Base-by-base conservation (phyloP, 1,284 basidiomycete species). In the Porodaedalea pini region DNA sequence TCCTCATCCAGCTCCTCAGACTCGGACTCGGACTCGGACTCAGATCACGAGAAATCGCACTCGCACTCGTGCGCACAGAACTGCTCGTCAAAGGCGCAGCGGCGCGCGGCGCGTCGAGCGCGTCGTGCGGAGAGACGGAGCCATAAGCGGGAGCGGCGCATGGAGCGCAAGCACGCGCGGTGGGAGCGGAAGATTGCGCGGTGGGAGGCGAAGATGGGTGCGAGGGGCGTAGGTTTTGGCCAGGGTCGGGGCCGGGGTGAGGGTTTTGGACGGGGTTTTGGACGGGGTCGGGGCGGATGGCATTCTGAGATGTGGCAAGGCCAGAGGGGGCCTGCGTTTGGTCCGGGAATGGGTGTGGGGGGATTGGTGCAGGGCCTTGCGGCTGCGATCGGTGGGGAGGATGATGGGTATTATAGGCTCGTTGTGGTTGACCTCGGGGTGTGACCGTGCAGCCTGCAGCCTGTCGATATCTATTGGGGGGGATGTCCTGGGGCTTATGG, bases 331-430 rank as follows among this genome's bases (percentile, higher is more conserved):
- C 17, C 25, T 19, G 19, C 17, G 10, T n/a, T 13, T 8, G 31
- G 4, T 19, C 11, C 8, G 1, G 52, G 32, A 29, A 32, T 19
- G 40, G 32, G 43, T 8, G 23, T 47, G 5, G 43, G 36, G 13
- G 5, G 17, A 4, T 8, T 44, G 4, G 40, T 44, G 27, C 39
- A 32, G 40, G 40, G 27, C 15, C 19, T 34, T 37, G 23, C 39
- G 21, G 8, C 27, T 3, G 21, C 27, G 1, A 17, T 39, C 15
- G 13, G 31, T 39, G 21, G 31, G 8, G 45, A 55, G 29, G 57
- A 56, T 10, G 58, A 59, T 37, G 58, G 58, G n/a, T 59, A 59
- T 36, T 59, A 55, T 29, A 49, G 58, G 31, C 39, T 59, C 6
- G 44, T 59, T 25, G 51, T 59, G 19, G 31, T 15, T 13, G 51